phyloP scores from a whole-genome alignment of 108 stramenopile genomes.

The Stephanodiscus minutulus region DNA sequence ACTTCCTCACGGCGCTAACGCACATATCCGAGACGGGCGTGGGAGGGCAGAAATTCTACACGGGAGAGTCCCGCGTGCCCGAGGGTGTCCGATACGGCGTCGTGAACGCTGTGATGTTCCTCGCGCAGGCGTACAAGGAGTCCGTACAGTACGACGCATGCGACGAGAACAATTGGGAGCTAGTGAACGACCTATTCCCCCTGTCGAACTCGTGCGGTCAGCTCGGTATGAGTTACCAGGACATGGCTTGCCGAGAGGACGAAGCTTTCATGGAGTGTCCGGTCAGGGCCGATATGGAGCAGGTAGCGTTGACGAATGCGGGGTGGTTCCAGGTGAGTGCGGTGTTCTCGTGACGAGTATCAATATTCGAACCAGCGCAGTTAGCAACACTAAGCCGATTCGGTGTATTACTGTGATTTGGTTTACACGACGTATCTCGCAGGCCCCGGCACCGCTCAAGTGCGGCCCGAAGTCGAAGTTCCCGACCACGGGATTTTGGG shows the following conservation, averaged over 20 bases:
- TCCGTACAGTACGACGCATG: slow-evolving; percentile 54
- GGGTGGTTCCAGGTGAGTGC: slow-evolving; percentile 30
- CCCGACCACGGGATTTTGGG: slow-evolving; percentile 52
- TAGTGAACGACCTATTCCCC: slow-evolving; percentile 40
- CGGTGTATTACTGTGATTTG: too few relatives aligned
- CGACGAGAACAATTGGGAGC: slow-evolving; percentile 54
- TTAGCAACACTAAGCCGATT: too few relatives aligned
- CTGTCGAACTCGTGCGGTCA: slow-evolving; percentile 45
- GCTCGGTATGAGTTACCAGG: slow-evolving; percentile 44
- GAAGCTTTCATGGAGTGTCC: slow-evolving; percentile 46
- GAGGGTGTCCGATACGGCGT: slow-evolving; percentile 38
- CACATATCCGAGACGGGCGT: slow-evolving; percentile 32
- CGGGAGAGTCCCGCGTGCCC: slow-evolving; percentile 21
- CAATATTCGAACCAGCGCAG: too few relatives aligned
- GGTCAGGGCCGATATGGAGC: slow-evolving; percentile 43
- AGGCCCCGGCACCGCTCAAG: slow-evolving; percentile 49
- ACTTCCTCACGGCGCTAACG: slow-evolving; percentile 36
- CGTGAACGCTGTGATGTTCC: slow-evolving; percentile 41
- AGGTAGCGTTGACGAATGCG: slow-evolving; percentile 47
- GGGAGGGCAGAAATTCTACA: slow-evolving; percentile 36
- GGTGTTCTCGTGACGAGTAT: too few relatives aligned
- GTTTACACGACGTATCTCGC: too few relatives aligned
- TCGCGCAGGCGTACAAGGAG: slow-evolving; percentile 50
- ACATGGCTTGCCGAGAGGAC: slow-evolving; percentile 40
- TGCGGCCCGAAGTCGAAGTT: slow-evolving; percentile 45